These are phyloP conservation scores for Psidium guajava DNA, from an alignment of 345 rosid genomes.

Conservation along the genomic window DNA sequence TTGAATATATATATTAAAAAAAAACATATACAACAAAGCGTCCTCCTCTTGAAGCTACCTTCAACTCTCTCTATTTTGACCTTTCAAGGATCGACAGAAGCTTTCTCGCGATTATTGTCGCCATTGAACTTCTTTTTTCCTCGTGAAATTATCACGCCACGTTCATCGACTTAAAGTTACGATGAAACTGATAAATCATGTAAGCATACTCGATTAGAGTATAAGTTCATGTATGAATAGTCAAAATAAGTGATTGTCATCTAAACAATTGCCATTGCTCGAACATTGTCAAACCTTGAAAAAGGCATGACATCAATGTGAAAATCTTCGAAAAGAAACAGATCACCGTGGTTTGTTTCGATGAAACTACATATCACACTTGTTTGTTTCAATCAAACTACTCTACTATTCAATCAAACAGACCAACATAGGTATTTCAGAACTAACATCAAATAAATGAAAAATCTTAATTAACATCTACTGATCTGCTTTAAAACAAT, in stretches of 20 bases:
- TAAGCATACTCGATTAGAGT: too few relatives aligned
- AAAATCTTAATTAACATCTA: background rate
- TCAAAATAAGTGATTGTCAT: too few relatives aligned
- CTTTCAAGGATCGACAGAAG: too few relatives aligned
- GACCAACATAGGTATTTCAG: background rate
- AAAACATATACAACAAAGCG: too few relatives aligned
- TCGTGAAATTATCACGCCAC: too few relatives aligned
- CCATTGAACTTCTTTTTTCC: background rate
- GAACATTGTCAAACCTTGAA: background rate
- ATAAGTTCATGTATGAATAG: too few relatives aligned
- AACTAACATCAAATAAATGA: background rate
- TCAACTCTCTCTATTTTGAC: too few relatives aligned
- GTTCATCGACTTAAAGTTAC: too few relatives aligned
- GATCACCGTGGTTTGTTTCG: background rate
- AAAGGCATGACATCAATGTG: background rate
- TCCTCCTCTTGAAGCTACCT: too few relatives aligned
- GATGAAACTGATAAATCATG: too few relatives aligned
- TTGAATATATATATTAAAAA: too few relatives aligned
- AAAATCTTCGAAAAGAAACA: background rate
- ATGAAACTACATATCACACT: background rate
- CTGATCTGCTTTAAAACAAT: background rate
- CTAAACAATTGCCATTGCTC: too few relatives aligned
- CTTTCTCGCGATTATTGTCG: background rate
- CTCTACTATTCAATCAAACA: background rate
- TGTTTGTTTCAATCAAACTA: background rate